Evolutionary conservation across 2,329 filamentous ascomycete genomes (phyloP).

Genomic region (Xylariaceae sp.): DNA sequence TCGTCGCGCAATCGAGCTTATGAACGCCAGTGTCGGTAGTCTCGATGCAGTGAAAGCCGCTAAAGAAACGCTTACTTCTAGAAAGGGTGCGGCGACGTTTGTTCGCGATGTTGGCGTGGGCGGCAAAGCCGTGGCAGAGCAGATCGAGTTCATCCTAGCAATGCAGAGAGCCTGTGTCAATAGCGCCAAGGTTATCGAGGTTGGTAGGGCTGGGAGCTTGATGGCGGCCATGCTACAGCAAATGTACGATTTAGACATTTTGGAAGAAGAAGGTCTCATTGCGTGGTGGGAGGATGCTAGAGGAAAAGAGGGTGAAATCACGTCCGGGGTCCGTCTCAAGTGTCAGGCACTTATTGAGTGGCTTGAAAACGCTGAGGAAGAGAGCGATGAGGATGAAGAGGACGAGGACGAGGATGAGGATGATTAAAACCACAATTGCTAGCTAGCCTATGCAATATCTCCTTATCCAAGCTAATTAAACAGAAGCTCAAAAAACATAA

Average conservation of each 20-base stretch:
- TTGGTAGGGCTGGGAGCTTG: constrained; percentile 50
- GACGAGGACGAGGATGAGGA: constrained; percentile 47
- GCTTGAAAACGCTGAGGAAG: constrained; percentile 69
- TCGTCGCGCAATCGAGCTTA: constrained; percentile 69
- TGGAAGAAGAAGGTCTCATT: constrained; percentile 84
- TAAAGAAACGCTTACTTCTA: constrained; percentile 51
- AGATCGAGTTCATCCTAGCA: constrained; percentile 77
- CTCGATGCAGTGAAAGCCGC: constrained; percentile 60
- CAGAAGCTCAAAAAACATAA: neutral
- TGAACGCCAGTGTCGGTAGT: constrained; percentile 44
- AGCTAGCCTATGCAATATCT: neutral
- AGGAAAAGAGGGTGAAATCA: constrained; percentile 59
- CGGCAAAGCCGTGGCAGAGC: constrained; percentile 64
- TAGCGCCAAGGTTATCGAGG: constrained; percentile 53
- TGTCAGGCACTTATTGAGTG: constrained; percentile 78
- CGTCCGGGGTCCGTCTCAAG: constrained; percentile 66
- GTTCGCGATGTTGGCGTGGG: constrained; percentile 56
- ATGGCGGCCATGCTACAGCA: constrained; percentile 76
- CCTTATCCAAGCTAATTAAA: neutral
- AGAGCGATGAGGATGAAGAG: constrained; percentile 64
- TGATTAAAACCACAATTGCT: neutral
- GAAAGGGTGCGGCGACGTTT: constrained; percentile 50
- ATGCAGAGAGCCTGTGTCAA: constrained; percentile 74
- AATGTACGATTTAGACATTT: constrained; percentile 74
- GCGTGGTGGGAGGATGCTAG: constrained; percentile 79